Conservation (phyloP, 2,329 filamentous ascomycete species). For the Diplodia seriata region DNA sequence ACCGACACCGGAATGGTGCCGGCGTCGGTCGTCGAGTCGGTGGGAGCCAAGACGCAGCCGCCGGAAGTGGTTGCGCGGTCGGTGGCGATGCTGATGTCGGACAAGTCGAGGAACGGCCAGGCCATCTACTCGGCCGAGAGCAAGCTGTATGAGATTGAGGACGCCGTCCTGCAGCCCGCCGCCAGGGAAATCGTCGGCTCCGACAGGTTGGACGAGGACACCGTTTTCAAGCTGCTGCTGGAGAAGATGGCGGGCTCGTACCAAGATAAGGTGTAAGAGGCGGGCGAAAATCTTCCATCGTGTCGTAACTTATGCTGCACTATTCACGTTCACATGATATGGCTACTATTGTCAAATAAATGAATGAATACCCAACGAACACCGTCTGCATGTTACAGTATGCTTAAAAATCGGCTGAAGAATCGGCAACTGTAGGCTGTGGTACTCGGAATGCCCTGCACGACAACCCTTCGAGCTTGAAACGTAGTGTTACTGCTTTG, state of each 20-base stretch:
- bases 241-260: conserved; percentile 1
- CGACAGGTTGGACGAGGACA: conserved; percentile 4
- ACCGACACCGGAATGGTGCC: conserved; percentile 42
- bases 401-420: too few relatives aligned
- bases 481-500: too few relatives aligned
- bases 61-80: conserved; percentile 42
- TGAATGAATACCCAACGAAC: too few relatives aligned
- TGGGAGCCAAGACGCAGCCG: conserved; percentile 39
- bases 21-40: conserved; percentile 32
- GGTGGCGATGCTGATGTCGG: conserved; percentile 41
- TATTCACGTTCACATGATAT: too few relatives aligned
- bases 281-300: too few relatives aligned
- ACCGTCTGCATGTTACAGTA: too few relatives aligned
- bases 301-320: too few relatives aligned
- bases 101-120: conserved; percentile 40
- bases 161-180: conserved; percentile 35
- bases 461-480: too few relatives aligned
- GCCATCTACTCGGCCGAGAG: conserved; percentile 41
- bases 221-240: conserved; percentile 8
- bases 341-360: too few relatives aligned
- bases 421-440: too few relatives aligned
- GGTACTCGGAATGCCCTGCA: too few relatives aligned
- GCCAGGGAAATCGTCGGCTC: conserved; percentile 42
- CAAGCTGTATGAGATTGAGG: conserved; percentile 41
- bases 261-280: not conserved